A percentile compares a stretch with the other conserved stretches of the same genome.
These are phyloP conservation scores for Agastache rugosa DNA, from an alignment of 257 asterid species.

Conservation along the genomic window DNA sequence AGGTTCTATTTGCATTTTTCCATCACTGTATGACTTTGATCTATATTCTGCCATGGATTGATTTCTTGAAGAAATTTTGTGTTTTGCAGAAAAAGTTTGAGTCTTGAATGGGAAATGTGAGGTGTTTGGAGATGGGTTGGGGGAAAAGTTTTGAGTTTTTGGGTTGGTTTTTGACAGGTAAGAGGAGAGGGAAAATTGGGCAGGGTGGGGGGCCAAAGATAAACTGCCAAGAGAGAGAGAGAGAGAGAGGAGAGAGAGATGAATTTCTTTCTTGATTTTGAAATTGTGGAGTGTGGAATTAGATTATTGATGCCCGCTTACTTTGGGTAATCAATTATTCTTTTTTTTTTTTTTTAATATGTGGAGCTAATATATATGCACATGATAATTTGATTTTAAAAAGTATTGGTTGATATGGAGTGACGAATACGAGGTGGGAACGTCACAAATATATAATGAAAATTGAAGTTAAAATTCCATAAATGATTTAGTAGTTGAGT, in stretches of 20 bases:
- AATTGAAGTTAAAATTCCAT: too few relatives aligned
- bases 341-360: not conserved
- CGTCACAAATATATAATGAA: too few relatives aligned
- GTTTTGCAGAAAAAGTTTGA: conserved; percentile 20
- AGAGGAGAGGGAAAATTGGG: conserved; percentile 32
- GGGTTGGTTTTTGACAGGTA: conserved; percentile 36
- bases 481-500: too few relatives aligned
- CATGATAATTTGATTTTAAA: not conserved
- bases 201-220: conserved; percentile 39
- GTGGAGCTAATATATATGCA: not conserved
- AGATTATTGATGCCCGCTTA: conserved; percentile 13
- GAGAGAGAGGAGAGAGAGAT: conserved; percentile 3
- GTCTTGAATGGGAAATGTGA: conserved; percentile 28
- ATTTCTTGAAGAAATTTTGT: not conserved
- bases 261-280: conserved; percentile 18
- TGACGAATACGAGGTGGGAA: too few relatives aligned
- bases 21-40: conserved; percentile 46
- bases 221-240: conserved; percentile 27
- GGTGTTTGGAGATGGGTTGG: conserved; percentile 18
- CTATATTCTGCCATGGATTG: conserved; percentile 53
- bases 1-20: conserved; percentile 51
- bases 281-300: conserved; percentile 29
- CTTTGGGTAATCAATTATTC: conserved; percentile 16
- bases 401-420: not conserved
- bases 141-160: not conserved